Evolutionary conservation across 495 filamentous ascomycete genomes (phyloP).

Genomic region (Penicillium ochrochloron): DNA sequence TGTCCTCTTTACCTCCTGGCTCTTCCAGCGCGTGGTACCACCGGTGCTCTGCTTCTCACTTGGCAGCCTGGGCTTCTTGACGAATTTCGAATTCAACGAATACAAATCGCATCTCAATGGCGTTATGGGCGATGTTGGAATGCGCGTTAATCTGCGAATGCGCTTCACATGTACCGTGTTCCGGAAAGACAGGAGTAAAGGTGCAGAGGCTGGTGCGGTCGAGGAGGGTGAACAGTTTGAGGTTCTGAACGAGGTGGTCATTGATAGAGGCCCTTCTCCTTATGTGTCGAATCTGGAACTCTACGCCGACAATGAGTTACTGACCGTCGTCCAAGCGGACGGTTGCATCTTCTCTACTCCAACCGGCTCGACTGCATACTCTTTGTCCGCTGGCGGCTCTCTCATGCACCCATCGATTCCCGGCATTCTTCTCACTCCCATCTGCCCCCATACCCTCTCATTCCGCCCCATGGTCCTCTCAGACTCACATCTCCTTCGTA

Average conservation of each 20-base stretch:
- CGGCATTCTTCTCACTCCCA: slow-evolving; percentile 94
- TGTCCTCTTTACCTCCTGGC: slow-evolving; percentile 89
- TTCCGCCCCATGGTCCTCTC: slow-evolving; percentile 99
- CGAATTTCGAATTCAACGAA: slow-evolving; percentile 84
- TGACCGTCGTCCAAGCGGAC: slow-evolving; percentile 94
- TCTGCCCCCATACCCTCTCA: slow-evolving; percentile 94
- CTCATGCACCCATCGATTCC: slow-evolving; percentile 97
- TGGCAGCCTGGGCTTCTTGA: slow-evolving; percentile 89
- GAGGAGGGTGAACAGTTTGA: slow-evolving; percentile 87
- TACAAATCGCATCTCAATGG: slow-evolving; percentile 81
- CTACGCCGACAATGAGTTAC: slow-evolving; percentile 88
- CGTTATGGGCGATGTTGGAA: slow-evolving; percentile 89
- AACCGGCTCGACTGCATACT: slow-evolving; percentile 94
- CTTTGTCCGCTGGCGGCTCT: slow-evolving; percentile 91
- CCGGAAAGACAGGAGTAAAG: slow-evolving; percentile 57
- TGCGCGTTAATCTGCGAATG: slow-evolving; percentile 95
- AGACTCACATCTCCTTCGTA: slow-evolving; percentile 86
- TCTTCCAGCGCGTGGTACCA: slow-evolving; percentile 91
- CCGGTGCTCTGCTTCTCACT: slow-evolving; percentile 88
- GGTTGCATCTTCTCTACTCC: slow-evolving; percentile 97
- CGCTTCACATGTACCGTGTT: slow-evolving; percentile 96
- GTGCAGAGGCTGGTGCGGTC: slow-evolving; percentile 54
- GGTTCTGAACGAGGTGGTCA: slow-evolving; percentile 95
- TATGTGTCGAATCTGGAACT: slow-evolving; percentile 96
- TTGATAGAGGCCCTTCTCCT: slow-evolving; percentile 94